phyloP scores from a whole-genome alignment of 345 rosid genomes.

The Nephelium lappaceum region DNA sequence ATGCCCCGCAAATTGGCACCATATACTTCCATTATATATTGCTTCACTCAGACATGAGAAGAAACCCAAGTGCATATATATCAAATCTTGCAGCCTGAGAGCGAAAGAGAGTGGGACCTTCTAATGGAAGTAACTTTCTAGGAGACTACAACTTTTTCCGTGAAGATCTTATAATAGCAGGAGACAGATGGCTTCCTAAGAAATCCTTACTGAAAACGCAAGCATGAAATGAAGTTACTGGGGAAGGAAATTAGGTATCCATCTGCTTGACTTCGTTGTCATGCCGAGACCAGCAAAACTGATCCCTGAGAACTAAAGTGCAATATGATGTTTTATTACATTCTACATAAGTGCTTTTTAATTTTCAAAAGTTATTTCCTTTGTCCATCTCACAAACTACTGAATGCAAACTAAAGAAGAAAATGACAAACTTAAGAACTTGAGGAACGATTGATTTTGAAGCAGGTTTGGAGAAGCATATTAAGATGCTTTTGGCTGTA shows the following conservation, averaged over 20 bases:
- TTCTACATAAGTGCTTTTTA: neutral
- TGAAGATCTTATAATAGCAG: neutral
- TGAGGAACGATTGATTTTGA: neutral
- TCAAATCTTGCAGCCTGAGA: neutral
- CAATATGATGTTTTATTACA: neutral
- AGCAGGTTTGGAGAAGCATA: neutral
- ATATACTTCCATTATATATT: neutral
- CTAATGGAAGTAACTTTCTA: neutral
- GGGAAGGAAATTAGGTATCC: neutral
- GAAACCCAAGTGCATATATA: neutral
- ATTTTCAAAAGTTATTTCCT: neutral
- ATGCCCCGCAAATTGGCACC: neutral
- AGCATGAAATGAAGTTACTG: neutral
- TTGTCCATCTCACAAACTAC: neutral
- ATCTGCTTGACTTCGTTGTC: neutral
- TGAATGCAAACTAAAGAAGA: neutral
- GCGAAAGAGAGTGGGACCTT: neutral
- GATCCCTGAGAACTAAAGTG: neutral
- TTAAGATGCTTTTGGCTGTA: neutral
- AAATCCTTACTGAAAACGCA: neutral
- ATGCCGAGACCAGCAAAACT: neutral
- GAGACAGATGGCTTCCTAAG: neutral
- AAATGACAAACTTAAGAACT: neutral
- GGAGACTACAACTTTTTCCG: no score
- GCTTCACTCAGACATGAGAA: neutral